phyloP scores from a whole-genome alignment of 2,329 filamentous ascomycete genomes.

The Colletotrichum horii region DNA sequence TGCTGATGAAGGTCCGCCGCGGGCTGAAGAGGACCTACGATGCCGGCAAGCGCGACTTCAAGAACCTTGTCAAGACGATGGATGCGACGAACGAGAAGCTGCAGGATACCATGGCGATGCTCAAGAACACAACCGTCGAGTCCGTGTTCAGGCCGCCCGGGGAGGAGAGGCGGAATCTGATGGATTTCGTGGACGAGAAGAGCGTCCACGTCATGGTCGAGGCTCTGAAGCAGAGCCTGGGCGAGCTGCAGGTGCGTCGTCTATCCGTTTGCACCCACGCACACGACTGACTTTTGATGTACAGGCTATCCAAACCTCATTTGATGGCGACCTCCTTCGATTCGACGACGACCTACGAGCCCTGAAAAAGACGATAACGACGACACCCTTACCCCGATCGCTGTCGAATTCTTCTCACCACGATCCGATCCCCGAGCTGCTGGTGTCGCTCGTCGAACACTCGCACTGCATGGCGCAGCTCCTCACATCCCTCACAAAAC shows the following conservation, averaged over 20 bases:
- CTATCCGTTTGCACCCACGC: background rate
- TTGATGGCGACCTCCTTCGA: conserved; percentile 75
- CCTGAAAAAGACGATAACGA: conserved; percentile 63
- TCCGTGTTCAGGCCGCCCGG: conserved; percentile 63
- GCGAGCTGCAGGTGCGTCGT: conserved; percentile 66
- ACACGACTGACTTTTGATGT: background rate
- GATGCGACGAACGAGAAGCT: conserved; percentile 71
- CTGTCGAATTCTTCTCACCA: conserved; percentile 40
- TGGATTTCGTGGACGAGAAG: conserved; percentile 79
- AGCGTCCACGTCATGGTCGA: conserved; percentile 70
- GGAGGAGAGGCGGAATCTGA: conserved; percentile 66
- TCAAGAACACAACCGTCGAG: conserved; percentile 70
- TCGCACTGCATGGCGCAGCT: conserved; percentile 84
- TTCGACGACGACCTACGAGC: conserved; percentile 78
- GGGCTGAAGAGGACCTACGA: conserved; percentile 62
- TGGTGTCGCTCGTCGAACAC: conserved; percentile 71
- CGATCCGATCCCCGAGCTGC: conserved; percentile 54
- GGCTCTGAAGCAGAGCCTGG: conserved; percentile 73
- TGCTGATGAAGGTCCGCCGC: conserved; percentile 56
- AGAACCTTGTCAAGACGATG: conserved; percentile 65
- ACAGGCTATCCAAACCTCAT: conserved; percentile 69
- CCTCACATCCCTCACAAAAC: conserved; percentile 79
- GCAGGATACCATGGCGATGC: conserved; percentile 67
- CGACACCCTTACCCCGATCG: conserved; percentile 37
- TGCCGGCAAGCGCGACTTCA: conserved; percentile 64